A percentile compares a stretch with the other conserved stretches of the same genome.
phyloP scores from a whole-genome alignment of 176 grass and related monocot genomes.

The Oryza nivara region DNA sequence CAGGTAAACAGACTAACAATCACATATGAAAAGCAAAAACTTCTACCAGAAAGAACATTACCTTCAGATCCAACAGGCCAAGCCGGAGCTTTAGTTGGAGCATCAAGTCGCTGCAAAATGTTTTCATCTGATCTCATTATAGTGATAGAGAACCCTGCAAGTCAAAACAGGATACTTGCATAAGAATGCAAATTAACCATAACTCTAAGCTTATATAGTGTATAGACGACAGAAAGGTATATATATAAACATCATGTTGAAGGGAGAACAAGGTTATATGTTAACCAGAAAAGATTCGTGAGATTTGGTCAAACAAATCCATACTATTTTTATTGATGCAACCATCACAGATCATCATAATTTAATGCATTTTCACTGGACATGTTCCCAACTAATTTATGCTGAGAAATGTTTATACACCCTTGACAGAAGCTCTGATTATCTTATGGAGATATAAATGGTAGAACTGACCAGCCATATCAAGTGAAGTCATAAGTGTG shows the following conservation, averaged over 20 bases:
- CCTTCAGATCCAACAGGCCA: conserved; percentile 99
- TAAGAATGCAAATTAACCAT: conserved; percentile 29
- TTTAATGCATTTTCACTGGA: neutral
- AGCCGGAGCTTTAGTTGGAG: conserved; percentile 83
- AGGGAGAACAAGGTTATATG: neutral
- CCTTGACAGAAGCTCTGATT: conserved; percentile 8
- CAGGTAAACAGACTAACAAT: neutral
- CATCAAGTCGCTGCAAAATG: conserved; percentile 89
- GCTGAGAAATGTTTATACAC: neutral
- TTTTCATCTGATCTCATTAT: conserved; percentile 83
- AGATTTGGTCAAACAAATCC: conserved; percentile 10
- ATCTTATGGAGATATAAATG: conserved; percentile 9
- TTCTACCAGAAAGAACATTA: conserved; percentile 36
- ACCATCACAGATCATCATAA: conserved; percentile 7
- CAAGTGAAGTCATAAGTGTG: conserved; percentile 94
- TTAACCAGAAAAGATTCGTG: neutral
- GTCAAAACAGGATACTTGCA: conserved; percentile 29
- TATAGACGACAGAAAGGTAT: neutral
- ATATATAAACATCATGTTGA: conserved; percentile 10
- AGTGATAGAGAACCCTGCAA: conserved; percentile 91
- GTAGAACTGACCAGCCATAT: conserved; percentile 91
- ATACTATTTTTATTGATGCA: conserved; percentile 1
- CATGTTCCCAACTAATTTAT: neutral
- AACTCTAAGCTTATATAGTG: neutral
- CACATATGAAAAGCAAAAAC: neutral